Percentiles rank a stretch among this genome's conserved stretches.
These are phyloP conservation scores for Colletotrichum liriopes DNA, from an alignment of 2,329 filamentous ascomycete genomes.

Conservation along the genomic window DNA sequence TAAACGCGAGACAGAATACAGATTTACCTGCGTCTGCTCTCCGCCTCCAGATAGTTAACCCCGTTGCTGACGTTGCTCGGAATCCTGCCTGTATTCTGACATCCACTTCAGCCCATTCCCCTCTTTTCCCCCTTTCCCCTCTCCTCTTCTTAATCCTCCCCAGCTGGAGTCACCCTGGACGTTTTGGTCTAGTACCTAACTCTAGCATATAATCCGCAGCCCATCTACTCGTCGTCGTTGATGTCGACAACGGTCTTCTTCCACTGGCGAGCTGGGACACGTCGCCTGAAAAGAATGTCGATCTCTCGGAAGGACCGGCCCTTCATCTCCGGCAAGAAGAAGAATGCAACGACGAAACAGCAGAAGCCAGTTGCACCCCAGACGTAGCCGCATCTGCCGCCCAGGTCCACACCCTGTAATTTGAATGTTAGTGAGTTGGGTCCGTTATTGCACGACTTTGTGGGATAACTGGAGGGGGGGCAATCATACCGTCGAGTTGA, in stretches of 20 bases:
- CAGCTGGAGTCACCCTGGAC: not conserved
- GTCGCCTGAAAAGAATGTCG: slow-evolving; percentile 72
- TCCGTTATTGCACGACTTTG: not conserved
- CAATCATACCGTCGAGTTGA: slow-evolving; percentile 65
- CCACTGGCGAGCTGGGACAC: slow-evolving; percentile 68
- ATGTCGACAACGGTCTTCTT: slow-evolving; percentile 70
- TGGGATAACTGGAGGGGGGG: not conserved
- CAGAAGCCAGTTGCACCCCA: slow-evolving; percentile 72
- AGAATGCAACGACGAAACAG: slow-evolving; percentile 66
- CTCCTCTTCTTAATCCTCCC: not conserved
- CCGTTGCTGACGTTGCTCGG: not conserved
- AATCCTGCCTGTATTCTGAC: not conserved
- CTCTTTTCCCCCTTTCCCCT: not conserved
- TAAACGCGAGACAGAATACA: too few species aligned
- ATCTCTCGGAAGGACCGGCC: slow-evolving; percentile 73
- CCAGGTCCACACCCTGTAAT: slow-evolving; percentile 58
- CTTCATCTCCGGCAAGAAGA: slow-evolving; percentile 71
- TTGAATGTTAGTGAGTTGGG: slow-evolving; percentile 47
- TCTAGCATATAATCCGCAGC: not conserved
- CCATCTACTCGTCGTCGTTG: slow-evolving; percentile 72
- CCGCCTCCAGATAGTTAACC: too few species aligned
- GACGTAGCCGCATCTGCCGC: slow-evolving; percentile 72
- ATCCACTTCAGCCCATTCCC: not conserved
- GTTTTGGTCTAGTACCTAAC: not conserved
- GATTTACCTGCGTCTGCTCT: too few species aligned